Base-by-base conservation (phyloP, 305 asterid genomes). In the Fraxinus baroniana region DNA sequence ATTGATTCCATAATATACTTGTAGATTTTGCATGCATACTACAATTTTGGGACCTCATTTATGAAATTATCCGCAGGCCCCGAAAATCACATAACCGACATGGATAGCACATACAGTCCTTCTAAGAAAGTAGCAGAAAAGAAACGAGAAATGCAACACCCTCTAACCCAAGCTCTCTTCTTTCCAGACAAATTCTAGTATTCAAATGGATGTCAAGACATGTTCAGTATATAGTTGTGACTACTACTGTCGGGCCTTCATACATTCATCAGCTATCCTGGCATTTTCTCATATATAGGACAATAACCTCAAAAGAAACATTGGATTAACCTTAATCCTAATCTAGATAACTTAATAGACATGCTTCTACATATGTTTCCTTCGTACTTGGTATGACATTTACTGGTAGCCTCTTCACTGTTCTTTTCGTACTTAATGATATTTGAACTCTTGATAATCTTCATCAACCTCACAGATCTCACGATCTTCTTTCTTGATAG, bases 401-500 rank as follows among this genome's bases (percentile, higher is more conserved):
- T 62, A 15, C 72, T 20, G 72, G 72, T 64, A 22, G 72, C 33
- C 72, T 20, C 17, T 64, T 24, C 32, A 7, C 4, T 6, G 5
- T 62, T 60, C 13, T 62, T 18, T 18, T 62, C 72, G 24, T 20
- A 9, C 17, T 64, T 9, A 86, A 80, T 89, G 95, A 76, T 91
- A 89, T 80, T 86, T 87, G 57, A 91, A 76, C 72, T 90, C 98
- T 37, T 91, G 98, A 79, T 94, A 93, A 85, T 93, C 94, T 28
- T 93, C 97, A 60, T 88, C 97, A n/a, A 91, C 82, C 75, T 94
- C 97, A 82, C 93, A 92, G 9, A 90, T 84, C 86, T 93, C 99
- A 22, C 96, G 90, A 12, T 93, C 93, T 8, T 89, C 82, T 55
- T 75, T 86, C 87, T 80, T 87, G 33, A 94, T 84, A 0, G 80